phyloP scores from a whole-genome alignment of 2,329 filamentous ascomycete genomes.

The Pleurostoma richardsiae region DNA sequence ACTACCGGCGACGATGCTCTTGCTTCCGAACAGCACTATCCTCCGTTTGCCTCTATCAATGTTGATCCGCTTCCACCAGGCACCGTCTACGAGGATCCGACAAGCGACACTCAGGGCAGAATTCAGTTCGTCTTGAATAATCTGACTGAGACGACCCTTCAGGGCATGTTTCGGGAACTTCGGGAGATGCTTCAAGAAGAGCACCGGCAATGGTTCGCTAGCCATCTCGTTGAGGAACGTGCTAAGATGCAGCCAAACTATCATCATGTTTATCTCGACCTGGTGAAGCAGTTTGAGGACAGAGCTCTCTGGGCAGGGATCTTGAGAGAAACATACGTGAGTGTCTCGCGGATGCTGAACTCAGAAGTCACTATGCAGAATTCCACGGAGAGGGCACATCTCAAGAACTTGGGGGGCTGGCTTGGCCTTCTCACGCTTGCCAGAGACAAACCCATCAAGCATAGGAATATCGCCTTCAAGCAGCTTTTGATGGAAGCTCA shows the following conservation, averaged over 20 bases:
- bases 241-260: slow-evolving; percentile 98
- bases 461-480: slow-evolving; percentile 96
- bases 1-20: slow-evolving; percentile 34
- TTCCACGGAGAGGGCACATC: slow-evolving; percentile 74
- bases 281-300: slow-evolving; percentile 78
- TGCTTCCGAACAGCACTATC: slow-evolving; percentile 52
- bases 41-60: slow-evolving; percentile 74
- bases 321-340: slow-evolving; percentile 87
- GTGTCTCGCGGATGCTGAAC: slow-evolving; percentile 82
- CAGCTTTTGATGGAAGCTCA: slow-evolving; percentile 90
- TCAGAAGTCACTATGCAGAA: slow-evolving; percentile 82
- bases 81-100: slow-evolving; percentile 72
- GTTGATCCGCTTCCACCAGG: slow-evolving; percentile 64
- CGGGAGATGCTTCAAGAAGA: slow-evolving; percentile 71
- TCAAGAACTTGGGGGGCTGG: slow-evolving; percentile 94
- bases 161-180: slow-evolving; percentile 78
- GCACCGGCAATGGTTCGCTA: slow-evolving; percentile 94
- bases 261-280: slow-evolving; percentile 85
- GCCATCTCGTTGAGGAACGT: slow-evolving; percentile 89
- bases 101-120: slow-evolving; percentile 81
- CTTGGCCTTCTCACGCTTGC: slow-evolving; percentile 89
- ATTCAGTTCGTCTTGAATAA: slow-evolving; percentile 97
- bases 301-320: slow-evolving; percentile 79
- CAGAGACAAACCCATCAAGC: slow-evolving; percentile 90
- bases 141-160: slow-evolving; percentile 82